Evolutionary conservation across 2,329 filamentous ascomycete species (phyloP).

Genomic region (Xylaria arbuscula): DNA sequence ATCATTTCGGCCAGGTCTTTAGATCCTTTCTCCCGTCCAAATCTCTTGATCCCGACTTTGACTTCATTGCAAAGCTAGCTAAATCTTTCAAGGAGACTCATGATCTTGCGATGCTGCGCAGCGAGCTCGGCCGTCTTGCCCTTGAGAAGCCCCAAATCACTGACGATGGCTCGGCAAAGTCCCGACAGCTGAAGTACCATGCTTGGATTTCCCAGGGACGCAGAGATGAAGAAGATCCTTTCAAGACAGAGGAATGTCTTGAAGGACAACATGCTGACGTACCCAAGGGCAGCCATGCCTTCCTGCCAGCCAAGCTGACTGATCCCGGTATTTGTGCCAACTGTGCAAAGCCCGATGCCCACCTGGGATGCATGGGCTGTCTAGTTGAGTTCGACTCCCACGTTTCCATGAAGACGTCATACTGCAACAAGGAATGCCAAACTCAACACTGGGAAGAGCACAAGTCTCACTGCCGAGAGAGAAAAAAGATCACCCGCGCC

Average conservation of each 20-base stretch:
- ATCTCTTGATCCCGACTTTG: conserved; percentile 15
- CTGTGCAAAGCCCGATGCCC: conserved; percentile 17
- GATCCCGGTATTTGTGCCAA: conserved; percentile 25
- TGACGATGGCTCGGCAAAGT: conserved; percentile 29
- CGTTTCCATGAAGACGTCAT: conserved; percentile 24
- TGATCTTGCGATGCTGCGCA: not conserved
- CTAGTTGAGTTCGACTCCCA: conserved; percentile 19
- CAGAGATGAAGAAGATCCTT: conserved; percentile 31
- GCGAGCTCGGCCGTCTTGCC: conserved; percentile 23
- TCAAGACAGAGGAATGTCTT: not conserved
- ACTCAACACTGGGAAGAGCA: conserved; percentile 29
- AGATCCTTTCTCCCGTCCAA: not conserved
- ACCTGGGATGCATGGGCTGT: conserved; percentile 23
- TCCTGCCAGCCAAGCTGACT: conserved; percentile 23
- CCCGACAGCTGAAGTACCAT: conserved; percentile 23
- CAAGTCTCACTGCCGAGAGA: conserved; percentile 20
- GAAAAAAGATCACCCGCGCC: conserved; percentile 22
- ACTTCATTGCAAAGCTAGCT: not conserved
- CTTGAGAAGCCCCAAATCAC: conserved; percentile 26
- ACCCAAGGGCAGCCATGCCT: conserved; percentile 11
- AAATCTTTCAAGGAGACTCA: not conserved
- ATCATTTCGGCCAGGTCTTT: not conserved
- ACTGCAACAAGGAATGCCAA: conserved; percentile 31
- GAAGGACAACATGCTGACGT: not conserved
- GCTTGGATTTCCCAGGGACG: conserved; percentile 30